Base-by-base conservation (phyloP, 2,329 filamentous ascomycete genomes). In the Nigrospora osmanthi region DNA sequence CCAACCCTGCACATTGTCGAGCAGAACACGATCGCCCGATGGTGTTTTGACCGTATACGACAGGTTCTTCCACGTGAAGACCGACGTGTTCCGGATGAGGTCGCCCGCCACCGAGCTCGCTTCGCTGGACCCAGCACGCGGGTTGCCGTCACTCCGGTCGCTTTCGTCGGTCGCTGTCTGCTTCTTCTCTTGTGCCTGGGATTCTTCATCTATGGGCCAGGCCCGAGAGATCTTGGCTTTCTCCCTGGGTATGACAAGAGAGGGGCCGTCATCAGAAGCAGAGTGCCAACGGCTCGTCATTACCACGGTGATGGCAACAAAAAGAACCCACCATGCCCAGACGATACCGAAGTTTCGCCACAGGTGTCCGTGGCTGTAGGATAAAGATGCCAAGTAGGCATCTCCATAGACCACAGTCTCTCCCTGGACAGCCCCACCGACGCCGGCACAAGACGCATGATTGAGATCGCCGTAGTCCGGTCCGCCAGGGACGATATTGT, bases 341-440 rank as follows among this genome's bases (percentile, higher is more conserved):
- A 93, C 65, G 4, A 90, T 81, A 31, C 84, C 87, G 56, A 87
- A 89, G 59, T 91, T 89, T 4, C 87, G 80, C 83, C 84, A 87
- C 9, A 83, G 64, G 52, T 87, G 75, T 1, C 66, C 62, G 2
- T 73, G 64, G 6, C 64, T 68, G 57, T 86, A 87, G 3, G 66
- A 59, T 51, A 77, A 83, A 6, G 61, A 68, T 9, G 62, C 61
- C 39, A 86, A 66, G 43, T 81, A 86, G 0, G 63, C 64, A 12
- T 73, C 68, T 0, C 83, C 83, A 0, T 65, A 55, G 6, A 87
- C 76, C 2, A 57, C 56, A 0, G 56, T 50, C 9, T 63, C 61
- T 14, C 79, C 80, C 3, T 70, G 62, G 0, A 62, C 56, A 0
- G 80, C 72, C 1, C 78, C 76, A 4, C 71, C 69, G 3, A 78